Evolutionary conservation across 2,329 filamentous ascomycete genomes (phyloP), one percentile per base, ranked within the genome.

Genomic region (Exophiala oligosperma): DNA sequence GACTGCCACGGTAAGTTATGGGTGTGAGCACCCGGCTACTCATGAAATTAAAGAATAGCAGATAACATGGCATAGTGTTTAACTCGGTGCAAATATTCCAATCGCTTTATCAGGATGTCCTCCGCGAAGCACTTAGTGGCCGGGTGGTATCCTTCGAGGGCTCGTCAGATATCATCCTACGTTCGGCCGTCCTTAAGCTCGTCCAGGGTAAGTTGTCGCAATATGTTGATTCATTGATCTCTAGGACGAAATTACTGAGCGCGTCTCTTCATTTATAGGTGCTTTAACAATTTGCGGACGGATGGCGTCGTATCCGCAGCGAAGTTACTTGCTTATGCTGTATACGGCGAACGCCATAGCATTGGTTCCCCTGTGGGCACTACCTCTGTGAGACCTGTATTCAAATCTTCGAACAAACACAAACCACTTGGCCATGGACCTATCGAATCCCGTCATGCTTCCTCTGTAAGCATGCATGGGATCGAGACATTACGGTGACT

Each of bases 331-430:
- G 68, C 52, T 61, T 73, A 14, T 71, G 50, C 37, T 74, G 68
- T 57, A 47, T 73, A 7, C 53, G 67, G 29, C 58, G 60, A 9
- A 57, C 49, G 14, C 70, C 69, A 2, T 66, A 72, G 50, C 69
- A 70, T 44, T 64, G 69, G 7, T 61, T 76, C 5, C 62, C 60
- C 21, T 76, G 68, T 59, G 66, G 69, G 3, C 70, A 76, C 64
- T 59, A 64, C 3, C 60, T 76, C 11, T 76, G 68, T 57, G 64
- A 76, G 54, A 57, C 59, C 9, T 76, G 70, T 55, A 56, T 73
- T 23, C 57, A 64, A 32, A 68, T 66, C 17, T 71, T 70, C 60
- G 66, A 70, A n/a, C 49, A 54, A 11, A 40, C 14, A 21, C 26
- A 21, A 37, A 14, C 21, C 57, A 50, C 7, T 57, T 23, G 59